Conservation (phyloP, 139 green algal genomes). For the Chlorella sorokiniana region DNA sequence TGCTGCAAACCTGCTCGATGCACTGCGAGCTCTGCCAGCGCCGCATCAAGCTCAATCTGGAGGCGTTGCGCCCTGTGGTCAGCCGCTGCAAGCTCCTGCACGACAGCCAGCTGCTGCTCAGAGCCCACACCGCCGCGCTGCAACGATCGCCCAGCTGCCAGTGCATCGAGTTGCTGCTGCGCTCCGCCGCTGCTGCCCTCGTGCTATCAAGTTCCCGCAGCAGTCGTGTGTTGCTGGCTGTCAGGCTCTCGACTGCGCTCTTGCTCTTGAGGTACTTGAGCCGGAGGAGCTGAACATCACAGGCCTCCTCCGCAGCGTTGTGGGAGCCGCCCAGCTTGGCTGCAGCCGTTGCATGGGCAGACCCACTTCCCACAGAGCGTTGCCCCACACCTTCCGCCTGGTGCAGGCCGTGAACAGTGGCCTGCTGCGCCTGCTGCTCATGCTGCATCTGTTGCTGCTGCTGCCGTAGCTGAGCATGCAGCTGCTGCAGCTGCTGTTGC, state of each 20-base stretch:
- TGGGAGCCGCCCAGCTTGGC: neutral
- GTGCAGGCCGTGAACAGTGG: too few species aligned
- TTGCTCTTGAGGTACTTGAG: conserved; percentile 22
- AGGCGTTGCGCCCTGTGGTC: neutral
- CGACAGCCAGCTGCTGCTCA: neutral
- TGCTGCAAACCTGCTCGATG: neutral
- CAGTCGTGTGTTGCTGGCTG: conserved; percentile 6
- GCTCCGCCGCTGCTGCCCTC: neutral
- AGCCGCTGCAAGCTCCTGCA: conserved; percentile 23
- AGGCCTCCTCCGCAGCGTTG: neutral
- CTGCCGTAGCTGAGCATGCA: neutral
- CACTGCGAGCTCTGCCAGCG: conserved; percentile 9
- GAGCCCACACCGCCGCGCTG: neutral
- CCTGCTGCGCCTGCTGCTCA: neutral
- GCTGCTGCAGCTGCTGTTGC: neutral
- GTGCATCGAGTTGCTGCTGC: neutral
- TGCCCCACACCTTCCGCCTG: too few species aligned
- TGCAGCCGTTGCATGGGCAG: neutral
- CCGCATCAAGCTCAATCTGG: conserved; percentile 33
- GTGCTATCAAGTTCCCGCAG: conserved; percentile 13
- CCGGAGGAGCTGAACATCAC: neutral
- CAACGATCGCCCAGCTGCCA: neutral
- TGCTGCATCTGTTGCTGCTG: neutral
- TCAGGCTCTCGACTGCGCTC: conserved; percentile 1
- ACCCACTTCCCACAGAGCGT: neutral